Percentiles rank a stretch among this genome's conserved stretches.
Evolutionary conservation across 2,329 filamentous ascomycete species (phyloP).

Genomic region (Thermomyces lanuginosus): DNA sequence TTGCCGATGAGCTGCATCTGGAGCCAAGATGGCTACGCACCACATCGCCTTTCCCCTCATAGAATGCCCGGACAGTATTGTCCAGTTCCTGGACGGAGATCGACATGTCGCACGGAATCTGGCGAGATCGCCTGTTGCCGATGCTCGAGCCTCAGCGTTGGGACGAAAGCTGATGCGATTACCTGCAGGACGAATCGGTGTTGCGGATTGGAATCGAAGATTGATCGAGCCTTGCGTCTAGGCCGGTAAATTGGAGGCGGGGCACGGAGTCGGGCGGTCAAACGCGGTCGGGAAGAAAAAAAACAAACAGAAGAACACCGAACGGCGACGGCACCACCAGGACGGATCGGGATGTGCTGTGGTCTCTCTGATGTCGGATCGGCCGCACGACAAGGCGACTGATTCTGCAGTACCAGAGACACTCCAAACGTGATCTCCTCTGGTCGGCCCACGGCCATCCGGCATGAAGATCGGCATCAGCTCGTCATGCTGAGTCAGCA

Average conservation of each 20-base stretch:
- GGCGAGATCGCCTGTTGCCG: conserved; percentile 16
- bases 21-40: conserved; percentile 35
- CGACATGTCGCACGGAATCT: conserved; percentile 36
- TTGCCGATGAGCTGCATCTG: background rate
- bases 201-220: conserved; percentile 5
- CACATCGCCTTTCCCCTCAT: conserved; percentile 87
- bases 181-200: conserved; percentile 1
- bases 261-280: conserved; percentile 7
- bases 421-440: too few relatives aligned
- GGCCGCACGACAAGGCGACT: too few relatives aligned
- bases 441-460: too few relatives aligned
- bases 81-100: conserved; percentile 85
- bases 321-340: too few relatives aligned
- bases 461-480: too few relatives aligned
- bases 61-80: conserved; percentile 89
- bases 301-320: conserved; percentile 1
- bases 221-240: conserved; percentile 5
- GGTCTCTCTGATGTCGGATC: too few relatives aligned
- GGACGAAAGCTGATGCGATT: conserved; percentile 5
- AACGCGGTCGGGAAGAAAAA: conserved; percentile 3
- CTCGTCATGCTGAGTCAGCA: conserved; percentile 6
- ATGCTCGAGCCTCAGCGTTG: conserved; percentile 9
- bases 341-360: too few relatives aligned
- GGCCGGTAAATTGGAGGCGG: conserved; percentile 6
- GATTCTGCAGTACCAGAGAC: too few relatives aligned